These are phyloP conservation scores for Lepiota brunneoincarnata DNA, from an alignment of 768 basidiomycete species.

Conservation along the genomic window DNA sequence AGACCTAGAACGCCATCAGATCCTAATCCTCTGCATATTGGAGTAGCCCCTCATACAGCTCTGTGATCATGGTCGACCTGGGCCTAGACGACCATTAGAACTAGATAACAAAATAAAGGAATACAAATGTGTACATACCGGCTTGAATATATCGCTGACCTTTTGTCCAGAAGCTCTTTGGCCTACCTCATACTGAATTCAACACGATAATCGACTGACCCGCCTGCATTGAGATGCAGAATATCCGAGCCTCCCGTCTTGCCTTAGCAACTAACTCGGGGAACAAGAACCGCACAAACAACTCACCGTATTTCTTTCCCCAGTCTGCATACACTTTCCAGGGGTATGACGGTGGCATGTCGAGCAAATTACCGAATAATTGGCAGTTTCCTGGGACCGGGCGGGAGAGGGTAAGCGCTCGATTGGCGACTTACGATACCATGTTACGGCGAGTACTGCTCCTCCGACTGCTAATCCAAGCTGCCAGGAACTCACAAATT, in stretches of 20 bases:
- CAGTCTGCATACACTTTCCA: constrained; percentile 43
- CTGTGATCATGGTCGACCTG: constrained; percentile 15
- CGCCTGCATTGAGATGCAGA: constrained; percentile 16
- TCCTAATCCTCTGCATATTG: not conserved
- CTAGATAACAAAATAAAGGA: not conserved
- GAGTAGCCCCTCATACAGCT: constrained; percentile 15
- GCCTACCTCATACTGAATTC: constrained; percentile 19
- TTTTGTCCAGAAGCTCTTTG: constrained; percentile 20
- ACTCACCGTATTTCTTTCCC: constrained; percentile 37
- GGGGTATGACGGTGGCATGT: constrained; percentile 36
- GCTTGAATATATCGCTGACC: constrained; percentile 21
- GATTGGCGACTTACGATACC: not conserved
- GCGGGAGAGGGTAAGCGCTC: constrained; percentile 25
- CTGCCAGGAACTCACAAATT: too few species aligned
- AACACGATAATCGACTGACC: constrained; percentile 18
- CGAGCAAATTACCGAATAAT: constrained; percentile 43
- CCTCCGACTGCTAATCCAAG: too few species aligned
- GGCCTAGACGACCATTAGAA: constrained; percentile 10
- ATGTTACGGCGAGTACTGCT: too few species aligned
- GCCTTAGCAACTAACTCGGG: not conserved
- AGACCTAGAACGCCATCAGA: constrained; percentile 13
- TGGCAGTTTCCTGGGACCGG: constrained; percentile 40
- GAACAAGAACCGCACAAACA: not conserved
- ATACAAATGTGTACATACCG: constrained; percentile 12
- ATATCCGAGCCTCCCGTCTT: constrained; percentile 22